Conservation (phyloP, 164 flowering plant species). For the Akebia trifoliata region DNA sequence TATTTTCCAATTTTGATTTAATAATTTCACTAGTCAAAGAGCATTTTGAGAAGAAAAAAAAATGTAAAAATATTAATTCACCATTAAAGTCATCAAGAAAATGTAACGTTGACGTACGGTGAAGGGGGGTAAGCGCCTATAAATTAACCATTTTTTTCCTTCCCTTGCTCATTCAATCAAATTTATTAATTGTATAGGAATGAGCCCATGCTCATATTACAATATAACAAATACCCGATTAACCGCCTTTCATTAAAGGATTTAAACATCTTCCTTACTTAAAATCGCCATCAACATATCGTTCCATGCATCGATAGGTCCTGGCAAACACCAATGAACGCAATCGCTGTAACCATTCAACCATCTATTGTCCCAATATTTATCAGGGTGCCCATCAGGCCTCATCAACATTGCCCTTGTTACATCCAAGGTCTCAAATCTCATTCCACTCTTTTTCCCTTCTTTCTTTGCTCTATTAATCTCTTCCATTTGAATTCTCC, state of each 20-base stretch:
- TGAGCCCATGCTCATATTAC: no score
- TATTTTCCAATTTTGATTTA: no score
- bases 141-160: no score
- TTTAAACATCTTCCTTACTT: slow-evolving; percentile 9
- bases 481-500: slow-evolving; percentile 54
- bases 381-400: slow-evolving; percentile 85
- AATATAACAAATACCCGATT: neutral
- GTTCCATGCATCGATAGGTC: slow-evolving; percentile 85
- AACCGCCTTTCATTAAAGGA: neutral
- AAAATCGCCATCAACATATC: slow-evolving; percentile 48
- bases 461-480: slow-evolving; percentile 32
- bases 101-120: no score
- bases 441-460: slow-evolving; percentile 30
- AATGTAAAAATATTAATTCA: no score
- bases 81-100: no score
- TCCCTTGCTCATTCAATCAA: no score
- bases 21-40: no score
- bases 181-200: no score
- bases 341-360: slow-evolving; percentile 75
- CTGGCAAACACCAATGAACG: slow-evolving; percentile 92
- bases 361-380: slow-evolving; percentile 59
- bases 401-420: slow-evolving; percentile 82
- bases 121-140: no score
- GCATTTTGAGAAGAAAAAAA: no score
- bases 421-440: slow-evolving; percentile 54